phyloP scores from a whole-genome alignment of 495 filamentous ascomycete species.

The Hapsidospora chrysogenum region DNA sequence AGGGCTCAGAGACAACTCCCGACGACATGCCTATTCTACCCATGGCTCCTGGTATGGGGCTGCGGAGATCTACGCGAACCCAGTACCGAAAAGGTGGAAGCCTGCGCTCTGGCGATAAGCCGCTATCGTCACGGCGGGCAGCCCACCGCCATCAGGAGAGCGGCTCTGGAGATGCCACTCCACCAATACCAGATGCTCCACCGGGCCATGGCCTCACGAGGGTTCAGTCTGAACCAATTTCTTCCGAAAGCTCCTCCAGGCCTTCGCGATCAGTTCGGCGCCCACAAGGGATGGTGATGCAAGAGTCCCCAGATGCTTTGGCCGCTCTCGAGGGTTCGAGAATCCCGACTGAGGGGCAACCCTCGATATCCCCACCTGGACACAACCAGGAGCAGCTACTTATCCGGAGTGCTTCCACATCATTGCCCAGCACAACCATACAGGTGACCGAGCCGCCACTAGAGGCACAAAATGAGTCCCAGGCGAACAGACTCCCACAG shows the following conservation, averaged over 20 bases:
- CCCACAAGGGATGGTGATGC: slow-evolving; percentile 23
- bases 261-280: slow-evolving; percentile 27
- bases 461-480: too few species aligned
- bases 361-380: too few species aligned
- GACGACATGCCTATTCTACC: slow-evolving; percentile 84
- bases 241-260: slow-evolving; percentile 38
- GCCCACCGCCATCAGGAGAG: slow-evolving; percentile 36
- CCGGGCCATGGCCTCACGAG: slow-evolving; percentile 40
- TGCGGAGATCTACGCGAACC: slow-evolving; percentile 81
- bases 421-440: too few species aligned
- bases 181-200: slow-evolving; percentile 30
- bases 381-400: slow-evolving; percentile 8
- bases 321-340: slow-evolving; percentile 9
- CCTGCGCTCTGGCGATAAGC: slow-evolving; percentile 22
- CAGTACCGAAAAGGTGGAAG: slow-evolving; percentile 78
- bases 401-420: too few species aligned
- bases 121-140: slow-evolving; percentile 58
- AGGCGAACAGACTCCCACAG: too few species aligned
- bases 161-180: slow-evolving; percentile 36
- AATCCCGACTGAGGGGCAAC: too few species aligned
- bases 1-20: slow-evolving; percentile 22
- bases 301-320: slow-evolving; percentile 10
- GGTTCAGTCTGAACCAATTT: slow-evolving; percentile 64
- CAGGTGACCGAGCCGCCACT: too few species aligned
- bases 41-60: slow-evolving; percentile 52